Evolutionary conservation across 2,329 filamentous ascomycete genomes (phyloP), one percentile per base, ranked within the genome.

Genomic region (Microdochium nivale): DNA sequence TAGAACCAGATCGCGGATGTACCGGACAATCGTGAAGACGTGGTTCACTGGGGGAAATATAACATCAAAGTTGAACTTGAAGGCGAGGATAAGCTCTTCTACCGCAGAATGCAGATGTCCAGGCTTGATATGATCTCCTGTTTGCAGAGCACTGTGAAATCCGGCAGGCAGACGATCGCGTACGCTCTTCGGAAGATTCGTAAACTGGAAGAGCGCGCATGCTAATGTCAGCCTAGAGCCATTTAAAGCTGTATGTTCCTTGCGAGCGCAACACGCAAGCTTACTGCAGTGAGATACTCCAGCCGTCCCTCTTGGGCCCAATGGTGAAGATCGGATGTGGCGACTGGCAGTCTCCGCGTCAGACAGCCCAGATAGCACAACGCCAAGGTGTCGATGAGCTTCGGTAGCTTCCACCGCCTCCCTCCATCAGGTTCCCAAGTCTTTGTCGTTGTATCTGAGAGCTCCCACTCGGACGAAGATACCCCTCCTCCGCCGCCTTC

Each of bases 341-440:
- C 82, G n/a, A 88, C 75, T 0, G 91, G 90, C 52, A 94, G 74
- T 52, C 86, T 82, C 58, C 96, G 73, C 25, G 96, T 72, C 47
- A 94, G 61, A 35, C 83, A 83, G 1, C 83, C 91, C 32, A 96
- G 68, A 69, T 96, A 96, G 62, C 88, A 90, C 11, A 96, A 65
- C 1, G 77, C 84, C 50, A 97, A 68, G 0, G 86, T 86, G 58
- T 96, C 91, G 43, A 88, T 70, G 33, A 95, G 70, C 49, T 73
- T 81, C 1, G 91, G 90, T 59, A 81, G 60, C 48, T 75, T 72
- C 72, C 81, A 78, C 46, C 72, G 65, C 57, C 72, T 67, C 5
- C 73, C 72, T 25, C 69, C 62, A 52, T 74, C 69, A 14, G 73
- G 62, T 13, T 58, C 60, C 77, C 80, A 71, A 61, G 71, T 69